These are phyloP conservation scores for Crithidia fasciculata DNA, from an alignment of 208 protist genomes.

Conservation along the genomic window DNA sequence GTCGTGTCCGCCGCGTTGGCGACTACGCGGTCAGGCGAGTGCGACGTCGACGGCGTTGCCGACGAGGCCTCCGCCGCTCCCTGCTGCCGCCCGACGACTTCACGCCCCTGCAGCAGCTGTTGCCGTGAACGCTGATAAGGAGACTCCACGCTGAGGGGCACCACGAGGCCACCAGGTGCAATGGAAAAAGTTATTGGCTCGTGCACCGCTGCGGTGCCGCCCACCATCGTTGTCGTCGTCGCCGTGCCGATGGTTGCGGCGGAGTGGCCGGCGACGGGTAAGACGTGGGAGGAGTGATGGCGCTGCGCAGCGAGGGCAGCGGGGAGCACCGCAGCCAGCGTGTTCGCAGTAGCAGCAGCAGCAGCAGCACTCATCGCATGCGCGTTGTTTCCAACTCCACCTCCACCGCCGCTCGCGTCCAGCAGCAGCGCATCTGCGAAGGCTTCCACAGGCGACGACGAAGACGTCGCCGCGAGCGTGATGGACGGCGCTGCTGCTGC, in stretches of 20 bases:
- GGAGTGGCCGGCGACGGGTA: background rate
- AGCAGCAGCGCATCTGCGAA: conserved; percentile 54
- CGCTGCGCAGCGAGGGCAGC: too few species aligned
- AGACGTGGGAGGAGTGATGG: background rate
- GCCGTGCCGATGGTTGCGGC: background rate
- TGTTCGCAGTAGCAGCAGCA: background rate
- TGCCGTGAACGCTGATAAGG: background rate
- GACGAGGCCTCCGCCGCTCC: background rate
- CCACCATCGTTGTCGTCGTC: conserved; percentile 9
- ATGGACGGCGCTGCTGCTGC: background rate
- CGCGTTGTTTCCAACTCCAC: background rate
- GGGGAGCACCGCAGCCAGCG: too few species aligned
- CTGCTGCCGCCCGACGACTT: background rate
- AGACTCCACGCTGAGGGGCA: background rate
- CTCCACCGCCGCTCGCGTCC: conserved; percentile 11
- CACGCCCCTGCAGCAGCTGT: background rate
- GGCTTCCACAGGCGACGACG: conserved; percentile 43
- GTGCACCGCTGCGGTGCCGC: conserved; percentile 1
- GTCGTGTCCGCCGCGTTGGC: background rate
- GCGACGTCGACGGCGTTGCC: background rate
- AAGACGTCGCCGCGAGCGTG: background rate
- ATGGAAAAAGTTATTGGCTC: conserved; percentile 24
- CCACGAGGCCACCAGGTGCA: background rate
- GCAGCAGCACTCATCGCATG: background rate
- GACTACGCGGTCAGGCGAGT: background rate